These are phyloP conservation scores for Aspergillus sergii DNA, from an alignment of 2,329 filamentous ascomycete genomes.

Conservation along the genomic window DNA sequence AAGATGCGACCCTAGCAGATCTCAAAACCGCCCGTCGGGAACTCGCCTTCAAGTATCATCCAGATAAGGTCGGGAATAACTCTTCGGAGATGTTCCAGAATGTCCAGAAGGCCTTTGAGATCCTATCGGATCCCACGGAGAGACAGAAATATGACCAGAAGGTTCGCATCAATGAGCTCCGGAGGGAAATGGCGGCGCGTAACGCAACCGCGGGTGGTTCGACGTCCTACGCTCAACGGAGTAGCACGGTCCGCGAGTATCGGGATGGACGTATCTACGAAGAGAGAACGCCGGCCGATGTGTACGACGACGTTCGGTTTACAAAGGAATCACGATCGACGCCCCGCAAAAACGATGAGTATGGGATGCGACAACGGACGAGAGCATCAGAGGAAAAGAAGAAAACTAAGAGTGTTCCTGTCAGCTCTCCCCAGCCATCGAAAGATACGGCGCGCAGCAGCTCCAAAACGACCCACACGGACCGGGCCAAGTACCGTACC, in stretches of 20 bases:
- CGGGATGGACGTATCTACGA: slow-evolving; percentile 49
- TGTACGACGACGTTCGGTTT: slow-evolving; percentile 40
- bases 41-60: slow-evolving; percentile 83
- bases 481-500: slow-evolving; percentile 43
- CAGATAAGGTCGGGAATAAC: slow-evolving; percentile 85
- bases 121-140: slow-evolving; percentile 76
- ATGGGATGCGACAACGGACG: slow-evolving; percentile 34
- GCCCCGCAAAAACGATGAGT: slow-evolving; percentile 45
- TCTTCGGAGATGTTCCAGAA: slow-evolving; percentile 82
- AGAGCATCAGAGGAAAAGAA: slow-evolving; percentile 42
- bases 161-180: slow-evolving; percentile 66
- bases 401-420: slow-evolving; percentile 33
- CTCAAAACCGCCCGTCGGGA: slow-evolving; percentile 84
- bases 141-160: slow-evolving; percentile 77
- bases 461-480: slow-evolving; percentile 33
- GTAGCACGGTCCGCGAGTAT: slow-evolving; percentile 36
- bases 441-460: slow-evolving; percentile 38
- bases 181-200: slow-evolving; percentile 58
- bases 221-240: slow-evolving; percentile 21
- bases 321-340: slow-evolving; percentile 41
- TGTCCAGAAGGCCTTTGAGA: slow-evolving; percentile 90
- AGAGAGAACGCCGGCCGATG: slow-evolving; percentile 42
- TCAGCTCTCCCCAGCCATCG: slow-evolving; percentile 27
- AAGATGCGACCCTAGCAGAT: slow-evolving; percentile 68
- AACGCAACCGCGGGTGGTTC: slow-evolving; percentile 23